Evolutionary conservation across 2,329 filamentous ascomycete genomes (phyloP).

Genomic region (Cladosporium sp.): DNA sequence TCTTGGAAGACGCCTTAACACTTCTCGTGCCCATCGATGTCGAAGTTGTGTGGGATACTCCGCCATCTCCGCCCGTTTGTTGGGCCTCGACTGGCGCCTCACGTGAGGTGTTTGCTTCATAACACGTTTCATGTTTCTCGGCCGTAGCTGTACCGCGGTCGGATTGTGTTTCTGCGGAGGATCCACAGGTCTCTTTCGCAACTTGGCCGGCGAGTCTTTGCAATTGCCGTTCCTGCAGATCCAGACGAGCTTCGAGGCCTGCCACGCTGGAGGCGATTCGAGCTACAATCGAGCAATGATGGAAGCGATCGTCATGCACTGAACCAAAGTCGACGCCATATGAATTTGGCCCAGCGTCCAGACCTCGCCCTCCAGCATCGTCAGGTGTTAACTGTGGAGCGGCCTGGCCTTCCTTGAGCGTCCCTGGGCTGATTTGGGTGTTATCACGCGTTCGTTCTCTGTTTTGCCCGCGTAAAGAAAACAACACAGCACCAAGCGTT

Average conservation of each 20-base stretch:
- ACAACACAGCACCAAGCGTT: neutral
- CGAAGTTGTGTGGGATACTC: neutral
- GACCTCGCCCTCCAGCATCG: neutral
- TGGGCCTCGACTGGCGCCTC: neutral
- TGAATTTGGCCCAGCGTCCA: neutral
- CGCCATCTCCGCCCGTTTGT: neutral
- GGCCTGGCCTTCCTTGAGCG: neutral
- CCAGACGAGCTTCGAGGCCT: neutral
- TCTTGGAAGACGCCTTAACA: neutral
- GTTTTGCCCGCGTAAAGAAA: neutral
- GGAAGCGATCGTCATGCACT: neutral
- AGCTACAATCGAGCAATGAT: neutral
- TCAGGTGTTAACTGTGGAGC: neutral
- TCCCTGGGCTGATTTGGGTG: neutral
- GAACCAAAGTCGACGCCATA: neutral
- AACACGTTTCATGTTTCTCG: neutral
- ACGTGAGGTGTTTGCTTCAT: neutral
- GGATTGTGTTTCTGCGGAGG: neutral
- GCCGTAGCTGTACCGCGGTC: neutral
- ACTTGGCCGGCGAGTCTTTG: neutral
- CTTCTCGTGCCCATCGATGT: neutral
- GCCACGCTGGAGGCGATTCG: neutral
- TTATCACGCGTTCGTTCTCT: neutral
- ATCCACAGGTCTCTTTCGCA: neutral
- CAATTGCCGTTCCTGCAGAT: neutral